phyloP scores from a whole-genome alignment of 768 basidiomycete species.

The Collybia sp. region DNA sequence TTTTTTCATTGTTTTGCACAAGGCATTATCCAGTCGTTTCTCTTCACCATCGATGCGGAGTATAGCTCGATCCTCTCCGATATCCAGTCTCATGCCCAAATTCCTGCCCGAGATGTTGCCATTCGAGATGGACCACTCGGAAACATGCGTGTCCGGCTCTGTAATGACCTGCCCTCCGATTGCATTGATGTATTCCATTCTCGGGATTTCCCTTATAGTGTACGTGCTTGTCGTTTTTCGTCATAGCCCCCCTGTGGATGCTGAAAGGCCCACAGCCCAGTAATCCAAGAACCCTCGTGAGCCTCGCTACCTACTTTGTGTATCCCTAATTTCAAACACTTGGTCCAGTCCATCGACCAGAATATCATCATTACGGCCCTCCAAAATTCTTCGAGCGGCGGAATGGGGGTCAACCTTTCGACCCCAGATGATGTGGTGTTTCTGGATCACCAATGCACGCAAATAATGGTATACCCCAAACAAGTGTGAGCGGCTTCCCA shows the following conservation, averaged over 20 bases:
- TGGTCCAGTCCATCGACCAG: neutral
- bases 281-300: no score
- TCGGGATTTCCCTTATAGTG: conserved; percentile 6
- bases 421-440: conserved; percentile 9
- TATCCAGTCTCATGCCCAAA: conserved; percentile 30
- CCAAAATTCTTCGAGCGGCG: conserved; percentile 1
- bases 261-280: neutral
- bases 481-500: conserved; percentile 31
- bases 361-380: neutral
- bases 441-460: conserved; percentile 36
- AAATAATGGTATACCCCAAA: conserved; percentile 37
- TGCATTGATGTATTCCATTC: conserved; percentile 32
- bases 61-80: conserved; percentile 29
- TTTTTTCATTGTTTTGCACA: conserved; percentile 48
- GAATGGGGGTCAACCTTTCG: conserved; percentile 21
- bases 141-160: conserved; percentile 33
- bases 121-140: conserved; percentile 24
- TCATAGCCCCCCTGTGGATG: neutral
- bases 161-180: conserved; percentile 32
- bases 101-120: conserved; percentile 31
- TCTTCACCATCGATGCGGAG: conserved; percentile 39
- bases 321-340: neutral
- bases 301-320: no score
- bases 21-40: conserved; percentile 44
- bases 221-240: conserved; percentile 2